phyloP scores from a whole-genome alignment of 192 early-diverging fungal genomes.

The Umbelopsis ramanniana region DNA sequence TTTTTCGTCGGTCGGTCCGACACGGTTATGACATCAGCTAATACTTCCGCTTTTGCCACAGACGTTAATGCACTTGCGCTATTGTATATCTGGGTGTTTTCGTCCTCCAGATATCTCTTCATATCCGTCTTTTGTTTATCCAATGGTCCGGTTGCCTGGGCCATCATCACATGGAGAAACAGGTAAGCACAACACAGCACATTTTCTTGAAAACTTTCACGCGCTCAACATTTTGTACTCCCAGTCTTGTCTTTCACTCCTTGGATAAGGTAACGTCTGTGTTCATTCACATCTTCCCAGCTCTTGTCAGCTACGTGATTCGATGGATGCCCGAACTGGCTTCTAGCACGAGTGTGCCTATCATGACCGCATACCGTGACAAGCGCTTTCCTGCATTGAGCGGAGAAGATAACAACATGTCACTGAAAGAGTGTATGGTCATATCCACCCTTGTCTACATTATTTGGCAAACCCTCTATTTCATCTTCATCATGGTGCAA shows the following conservation, averaged over 20 bases:
- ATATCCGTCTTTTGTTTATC: constrained; percentile 49
- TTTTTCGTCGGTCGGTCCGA: constrained; percentile 6
- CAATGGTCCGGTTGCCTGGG: constrained; percentile 68
- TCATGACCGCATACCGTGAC: constrained; percentile 32
- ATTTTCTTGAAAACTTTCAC: not conserved
- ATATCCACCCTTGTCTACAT: constrained; percentile 30
- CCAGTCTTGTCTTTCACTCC: constrained; percentile 61
- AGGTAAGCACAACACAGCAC: not conserved
- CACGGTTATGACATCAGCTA: constrained; percentile 14
- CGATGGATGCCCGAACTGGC: constrained; percentile 58
- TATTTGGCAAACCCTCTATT: constrained; percentile 39
- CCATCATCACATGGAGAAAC: constrained; percentile 66
- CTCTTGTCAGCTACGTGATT: constrained; percentile 57
- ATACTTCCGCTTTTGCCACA: constrained; percentile 3
- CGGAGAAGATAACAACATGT: constrained; percentile 8
- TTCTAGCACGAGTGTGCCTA: constrained; percentile 28
- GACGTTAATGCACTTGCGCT: constrained; percentile 59
- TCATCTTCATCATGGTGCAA: constrained; percentile 36
- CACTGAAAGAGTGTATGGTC: constrained; percentile 23
- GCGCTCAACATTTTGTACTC: no score
- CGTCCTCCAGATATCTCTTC: constrained; percentile 43
- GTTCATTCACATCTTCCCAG: constrained; percentile 67
- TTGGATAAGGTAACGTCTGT: constrained; percentile 73
- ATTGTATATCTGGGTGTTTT: constrained; percentile 56
- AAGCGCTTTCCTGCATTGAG: constrained; percentile 51